Evolutionary conservation across 306 rosid species (phyloP).

Genomic region (Cucurbita moschata): DNA sequence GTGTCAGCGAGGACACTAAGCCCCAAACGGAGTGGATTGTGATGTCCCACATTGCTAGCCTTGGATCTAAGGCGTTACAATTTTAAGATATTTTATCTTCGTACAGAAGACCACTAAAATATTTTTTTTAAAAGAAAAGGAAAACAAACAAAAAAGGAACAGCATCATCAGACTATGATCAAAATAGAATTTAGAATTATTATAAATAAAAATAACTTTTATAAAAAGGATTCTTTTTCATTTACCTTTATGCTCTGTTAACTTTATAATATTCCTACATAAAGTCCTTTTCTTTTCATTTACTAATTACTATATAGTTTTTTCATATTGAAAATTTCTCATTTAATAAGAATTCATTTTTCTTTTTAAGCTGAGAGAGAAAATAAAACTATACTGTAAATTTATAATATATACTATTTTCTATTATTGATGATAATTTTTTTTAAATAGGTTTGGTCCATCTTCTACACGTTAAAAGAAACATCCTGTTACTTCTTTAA

Average conservation of each 20-base stretch:
- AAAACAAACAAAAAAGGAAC: background rate
- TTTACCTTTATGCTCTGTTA: background rate
- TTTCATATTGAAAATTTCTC: too few species aligned
- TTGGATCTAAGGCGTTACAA: too few species aligned
- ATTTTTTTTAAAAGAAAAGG: too few species aligned
- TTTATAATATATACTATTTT: background rate
- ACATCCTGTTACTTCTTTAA: background rate
- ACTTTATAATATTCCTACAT: background rate
- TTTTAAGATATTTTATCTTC: too few species aligned
- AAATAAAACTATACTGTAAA: background rate
- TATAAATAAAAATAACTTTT: background rate
- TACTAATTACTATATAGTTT: background rate
- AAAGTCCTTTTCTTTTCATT: background rate
- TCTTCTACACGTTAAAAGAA: background rate
- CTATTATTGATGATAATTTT: background rate
- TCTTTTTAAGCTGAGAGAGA: background rate
- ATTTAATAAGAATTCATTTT: too few species aligned
- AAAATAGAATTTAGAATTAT: background rate
- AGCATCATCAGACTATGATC: background rate
- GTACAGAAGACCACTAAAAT: too few species aligned
- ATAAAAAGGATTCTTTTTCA: background rate
- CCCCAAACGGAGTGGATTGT: too few species aligned
- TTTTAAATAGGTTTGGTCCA: background rate
- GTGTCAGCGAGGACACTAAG: too few species aligned
- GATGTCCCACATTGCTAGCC: too few species aligned